phyloP scores from a whole-genome alignment of 805 yeast species.

The Candida nonsorbophila region DNA sequence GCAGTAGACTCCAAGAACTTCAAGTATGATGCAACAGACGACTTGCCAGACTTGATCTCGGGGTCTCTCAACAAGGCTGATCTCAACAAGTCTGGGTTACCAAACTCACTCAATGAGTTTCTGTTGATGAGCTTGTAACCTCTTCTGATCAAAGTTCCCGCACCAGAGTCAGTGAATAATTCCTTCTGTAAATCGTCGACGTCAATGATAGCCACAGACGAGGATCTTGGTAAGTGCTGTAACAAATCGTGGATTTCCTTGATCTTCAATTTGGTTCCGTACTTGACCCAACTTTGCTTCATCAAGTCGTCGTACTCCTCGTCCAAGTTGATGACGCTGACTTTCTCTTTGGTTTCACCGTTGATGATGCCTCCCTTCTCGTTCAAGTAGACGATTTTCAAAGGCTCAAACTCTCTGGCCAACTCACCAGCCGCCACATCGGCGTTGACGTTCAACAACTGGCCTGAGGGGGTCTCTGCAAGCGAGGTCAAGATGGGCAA shows the following conservation, averaged over 20 bases:
- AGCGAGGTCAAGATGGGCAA: conserved; percentile 92
- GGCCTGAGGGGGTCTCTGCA: conserved; percentile 96
- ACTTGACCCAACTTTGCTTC: conserved; percentile 96
- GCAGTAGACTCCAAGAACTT: conserved; percentile 55
- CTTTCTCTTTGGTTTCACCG: conserved; percentile 86
- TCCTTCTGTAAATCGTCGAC: conserved; percentile 95
- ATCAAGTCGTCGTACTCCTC: conserved; percentile 90
- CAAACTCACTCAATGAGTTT: conserved; percentile 62
- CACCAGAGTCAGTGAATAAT: conserved; percentile 97
- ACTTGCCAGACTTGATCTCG: conserved; percentile 62
- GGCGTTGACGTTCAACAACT: conserved; percentile 94
- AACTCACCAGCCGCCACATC: conserved; percentile 99
- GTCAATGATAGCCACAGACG: conserved; percentile 95
- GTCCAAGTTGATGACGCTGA: conserved; percentile 86
- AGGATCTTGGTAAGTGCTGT: conserved; percentile 91
- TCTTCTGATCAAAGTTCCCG: conserved; percentile 96
- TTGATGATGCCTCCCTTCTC: conserved; percentile 97
- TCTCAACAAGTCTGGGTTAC: conserved; percentile 71
- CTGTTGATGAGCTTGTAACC: conserved; percentile 84
- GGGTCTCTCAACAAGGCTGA: conserved; percentile 72
- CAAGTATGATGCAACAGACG: conserved; percentile 77
- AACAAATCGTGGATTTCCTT: conserved; percentile 93
- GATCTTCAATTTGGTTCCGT: conserved; percentile 95
- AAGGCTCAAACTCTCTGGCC: conserved; percentile 94
- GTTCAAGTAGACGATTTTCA: conserved; percentile 91